phyloP scores from a whole-genome alignment of 768 basidiomycete species.

The Suillus subaureus region DNA sequence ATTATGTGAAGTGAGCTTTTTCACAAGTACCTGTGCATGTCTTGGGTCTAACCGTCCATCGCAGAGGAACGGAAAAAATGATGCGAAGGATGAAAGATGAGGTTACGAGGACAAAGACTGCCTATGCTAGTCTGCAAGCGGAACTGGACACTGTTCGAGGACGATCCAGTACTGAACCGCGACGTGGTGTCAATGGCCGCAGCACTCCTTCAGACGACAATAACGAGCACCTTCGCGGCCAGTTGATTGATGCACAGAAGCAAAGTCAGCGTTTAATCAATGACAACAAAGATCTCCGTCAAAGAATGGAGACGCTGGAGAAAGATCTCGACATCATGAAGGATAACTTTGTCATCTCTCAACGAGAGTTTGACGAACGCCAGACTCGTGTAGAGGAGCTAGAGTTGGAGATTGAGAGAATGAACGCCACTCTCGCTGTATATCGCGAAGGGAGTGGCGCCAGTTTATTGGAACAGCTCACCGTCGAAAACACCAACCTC shows the following conservation, averaged over 20 bases:
- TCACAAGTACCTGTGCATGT: constrained; percentile 20
- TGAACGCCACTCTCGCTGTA: constrained; percentile 71
- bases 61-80: constrained; percentile 96
- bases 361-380: constrained; percentile 80
- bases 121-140: constrained; percentile 78
- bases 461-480: constrained; percentile 77
- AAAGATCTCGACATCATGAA: constrained; percentile 73
- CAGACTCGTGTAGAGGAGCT: constrained; percentile 77
- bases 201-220: constrained; percentile 79
- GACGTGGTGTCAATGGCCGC: constrained; percentile 69
- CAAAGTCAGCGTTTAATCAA: constrained; percentile 68
- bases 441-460: constrained; percentile 79
- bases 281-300: constrained; percentile 77
- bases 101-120: constrained; percentile 83
- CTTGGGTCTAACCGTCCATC: constrained; percentile 18
- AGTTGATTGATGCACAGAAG: constrained; percentile 77
- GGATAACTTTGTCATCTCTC: constrained; percentile 68
- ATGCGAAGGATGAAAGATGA: constrained; percentile 97
- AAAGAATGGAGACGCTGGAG: constrained; percentile 73
- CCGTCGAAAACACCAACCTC: constrained; percentile 76
- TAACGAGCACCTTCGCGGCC: constrained; percentile 63
- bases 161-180: constrained; percentile 54
- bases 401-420: constrained; percentile 75
- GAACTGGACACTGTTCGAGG: constrained; percentile 77
- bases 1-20: constrained; percentile 87